A percentile compares a stretch with the other conserved stretches of the same genome.
These are phyloP conservation scores for Globisporangium paroecandrum DNA, from an alignment of 352 stramenopile species.

Conservation along the genomic window DNA sequence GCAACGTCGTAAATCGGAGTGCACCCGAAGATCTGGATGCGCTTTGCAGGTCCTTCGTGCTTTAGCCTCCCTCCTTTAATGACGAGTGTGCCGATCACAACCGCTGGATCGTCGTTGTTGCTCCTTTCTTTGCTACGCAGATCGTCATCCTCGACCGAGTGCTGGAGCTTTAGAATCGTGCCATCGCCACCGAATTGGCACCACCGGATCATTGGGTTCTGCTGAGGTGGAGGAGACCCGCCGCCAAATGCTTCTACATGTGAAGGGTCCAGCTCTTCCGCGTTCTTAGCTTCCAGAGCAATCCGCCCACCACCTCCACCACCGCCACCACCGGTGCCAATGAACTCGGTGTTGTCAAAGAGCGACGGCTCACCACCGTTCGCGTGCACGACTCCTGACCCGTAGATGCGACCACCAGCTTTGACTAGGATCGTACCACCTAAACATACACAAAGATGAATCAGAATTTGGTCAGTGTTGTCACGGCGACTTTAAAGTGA, in stretches of 20 bases:
- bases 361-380: slow-evolving; percentile 48
- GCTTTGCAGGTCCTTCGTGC: slow-evolving; percentile 50
- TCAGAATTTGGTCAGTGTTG: background rate
- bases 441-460: background rate
- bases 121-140: background rate
- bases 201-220: slow-evolving; percentile 46
- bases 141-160: slow-evolving; percentile 24
- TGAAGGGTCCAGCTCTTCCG: slow-evolving; percentile 36
- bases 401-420: slow-evolving; percentile 34
- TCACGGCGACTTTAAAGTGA: background rate
- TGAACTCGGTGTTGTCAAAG: slow-evolving; percentile 26
- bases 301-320: slow-evolving; percentile 60
- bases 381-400: slow-evolving; percentile 40
- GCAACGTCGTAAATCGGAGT: slow-evolving; percentile 66
- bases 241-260: slow-evolving; percentile 50
- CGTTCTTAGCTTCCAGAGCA: slow-evolving; percentile 40
- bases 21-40: slow-evolving; percentile 72
- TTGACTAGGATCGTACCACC: slow-evolving; percentile 51
- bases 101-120: background rate
- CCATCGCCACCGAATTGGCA: slow-evolving; percentile 78
- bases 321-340: slow-evolving; percentile 36
- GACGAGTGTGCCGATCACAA: slow-evolving; percentile 39
- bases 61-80: slow-evolving; percentile 53
- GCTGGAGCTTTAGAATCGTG: slow-evolving; percentile 63
- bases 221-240: slow-evolving; percentile 25